Evolutionary conservation across 2,329 filamentous ascomycete genomes (phyloP).

Genomic region (Alternaria hordeiaustralica): DNA sequence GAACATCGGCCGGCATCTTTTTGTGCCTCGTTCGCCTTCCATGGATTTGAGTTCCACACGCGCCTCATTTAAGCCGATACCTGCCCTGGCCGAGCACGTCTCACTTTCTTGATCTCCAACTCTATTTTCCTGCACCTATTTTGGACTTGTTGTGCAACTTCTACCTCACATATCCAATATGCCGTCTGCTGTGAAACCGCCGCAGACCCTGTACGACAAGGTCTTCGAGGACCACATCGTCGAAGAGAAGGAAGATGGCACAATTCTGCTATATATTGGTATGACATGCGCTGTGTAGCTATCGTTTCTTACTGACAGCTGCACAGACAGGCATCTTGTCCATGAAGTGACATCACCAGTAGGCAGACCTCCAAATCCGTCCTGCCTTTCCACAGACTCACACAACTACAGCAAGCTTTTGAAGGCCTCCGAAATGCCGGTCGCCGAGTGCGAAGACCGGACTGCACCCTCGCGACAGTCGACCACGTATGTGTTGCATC

Average conservation of each 20-base stretch:
- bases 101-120: background rate
- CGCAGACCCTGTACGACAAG: slow-evolving; percentile 95
- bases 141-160: slow-evolving; percentile 26
- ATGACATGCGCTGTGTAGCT: slow-evolving; percentile 43
- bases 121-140: background rate
- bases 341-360: slow-evolving; percentile 98
- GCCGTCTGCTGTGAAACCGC: slow-evolving; percentile 74
- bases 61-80: slow-evolving; percentile 30
- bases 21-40: slow-evolving; percentile 35
- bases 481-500: slow-evolving; percentile 77
- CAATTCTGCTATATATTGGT: slow-evolving; percentile 92
- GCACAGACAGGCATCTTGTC: slow-evolving; percentile 85
- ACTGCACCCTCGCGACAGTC: slow-evolving; percentile 95
- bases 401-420: slow-evolving; percentile 79
- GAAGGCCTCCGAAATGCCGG: slow-evolving; percentile 91
- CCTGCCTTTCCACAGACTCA: slow-evolving; percentile 13
- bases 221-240: slow-evolving; percentile 94
- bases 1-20: slow-evolving; percentile 39
- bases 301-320: slow-evolving; percentile 28
- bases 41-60: slow-evolving; percentile 32
- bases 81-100: slow-evolving; percentile 16
- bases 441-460: slow-evolving; percentile 86
- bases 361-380: slow-evolving; percentile 38
- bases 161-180: slow-evolving; percentile 59
- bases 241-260: slow-evolving; percentile 93